Conservation (phyloP, 495 filamentous ascomycete genomes). For the Penicillium cosmopolitanum region DNA sequence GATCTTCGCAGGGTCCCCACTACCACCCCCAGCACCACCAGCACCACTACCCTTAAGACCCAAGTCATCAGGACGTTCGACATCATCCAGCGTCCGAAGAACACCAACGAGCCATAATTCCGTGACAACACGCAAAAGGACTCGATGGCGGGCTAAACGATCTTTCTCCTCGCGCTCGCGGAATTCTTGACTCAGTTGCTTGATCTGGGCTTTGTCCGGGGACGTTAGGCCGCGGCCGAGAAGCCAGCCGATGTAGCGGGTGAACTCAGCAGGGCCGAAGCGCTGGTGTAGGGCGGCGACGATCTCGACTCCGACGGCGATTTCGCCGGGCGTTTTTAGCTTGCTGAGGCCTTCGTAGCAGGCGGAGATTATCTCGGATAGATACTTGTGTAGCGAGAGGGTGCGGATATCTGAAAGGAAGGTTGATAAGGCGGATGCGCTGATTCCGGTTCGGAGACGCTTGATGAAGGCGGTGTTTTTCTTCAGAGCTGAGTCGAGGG, state of each 20-base stretch:
- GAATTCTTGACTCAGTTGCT: conserved; percentile 74
- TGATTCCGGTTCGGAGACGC: conserved; percentile 88
- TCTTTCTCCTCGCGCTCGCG: conserved; percentile 97
- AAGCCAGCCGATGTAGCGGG: conserved; percentile 87
- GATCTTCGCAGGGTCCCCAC: conserved; percentile 52
- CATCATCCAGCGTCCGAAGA: conserved; percentile 86
- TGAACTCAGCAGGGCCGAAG: conserved; percentile 90
- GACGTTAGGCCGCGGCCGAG: conserved; percentile 91
- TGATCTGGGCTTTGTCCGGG: conserved; percentile 84
- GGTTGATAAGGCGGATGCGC: conserved; percentile 71
- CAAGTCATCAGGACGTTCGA: conserved; percentile 80
- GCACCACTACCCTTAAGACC: conserved; percentile 57
- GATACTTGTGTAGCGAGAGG: conserved; percentile 93
- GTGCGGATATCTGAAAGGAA: conserved; percentile 92
- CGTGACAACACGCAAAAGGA: conserved; percentile 85
- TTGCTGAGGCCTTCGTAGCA: conserved; percentile 94
- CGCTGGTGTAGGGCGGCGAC: conserved; percentile 94
- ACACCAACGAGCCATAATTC: conserved; percentile 96
- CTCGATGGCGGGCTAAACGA: conserved; percentile 80
- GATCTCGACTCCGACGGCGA: conserved; percentile 89
- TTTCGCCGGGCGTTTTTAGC: conserved; percentile 86
- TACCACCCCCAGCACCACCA: too few relatives aligned
- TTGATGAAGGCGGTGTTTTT: conserved; percentile 99
- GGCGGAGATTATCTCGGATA: conserved; percentile 97
- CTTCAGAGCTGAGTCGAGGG: conserved; percentile 94